Conservation (phyloP, 768 basidiomycete species). For the Tricholoma furcatifolium region DNA sequence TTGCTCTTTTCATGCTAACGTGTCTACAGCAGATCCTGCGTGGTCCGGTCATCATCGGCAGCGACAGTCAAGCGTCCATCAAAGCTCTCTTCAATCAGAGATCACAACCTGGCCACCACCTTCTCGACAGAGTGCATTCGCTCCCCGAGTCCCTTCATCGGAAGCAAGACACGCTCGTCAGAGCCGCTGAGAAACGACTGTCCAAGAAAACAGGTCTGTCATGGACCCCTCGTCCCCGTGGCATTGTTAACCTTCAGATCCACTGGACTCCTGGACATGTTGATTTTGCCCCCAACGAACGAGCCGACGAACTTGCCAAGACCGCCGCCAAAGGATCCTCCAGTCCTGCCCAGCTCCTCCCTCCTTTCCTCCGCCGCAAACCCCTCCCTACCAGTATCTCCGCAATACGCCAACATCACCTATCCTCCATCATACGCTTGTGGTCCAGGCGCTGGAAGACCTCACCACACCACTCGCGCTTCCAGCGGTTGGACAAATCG, state of each 20-base stretch:
- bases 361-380: neutral
- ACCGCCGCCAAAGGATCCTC: neutral
- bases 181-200: neutral
- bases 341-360: slow-evolving; percentile 4
- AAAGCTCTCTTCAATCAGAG: too few relatives aligned
- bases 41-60: too few relatives aligned
- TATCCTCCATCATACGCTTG: too few relatives aligned
- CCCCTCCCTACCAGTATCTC: slow-evolving; percentile 15
- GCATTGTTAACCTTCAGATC: too few relatives aligned
- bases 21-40: too few relatives aligned
- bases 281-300: slow-evolving; percentile 7
- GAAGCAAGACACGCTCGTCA: neutral
- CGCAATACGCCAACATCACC: slow-evolving; percentile 5
- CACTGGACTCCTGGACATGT: too few relatives aligned
- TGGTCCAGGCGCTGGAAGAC: too few relatives aligned
- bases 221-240: too few relatives aligned
- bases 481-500: slow-evolving; percentile 6
- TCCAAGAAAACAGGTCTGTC: too few relatives aligned
- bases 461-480: neutral
- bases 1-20: too few relatives aligned
- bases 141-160: slow-evolving; percentile 3
- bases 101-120: slow-evolving; percentile 6
- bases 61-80: too few relatives aligned
- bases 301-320: slow-evolving; percentile 10
- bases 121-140: too few relatives aligned